Percentiles rank a stretch among this genome's conserved stretches.
phyloP scores from a whole-genome alignment of 495 filamentous ascomycete species.

The Podospora bellae-mahoneyi region DNA sequence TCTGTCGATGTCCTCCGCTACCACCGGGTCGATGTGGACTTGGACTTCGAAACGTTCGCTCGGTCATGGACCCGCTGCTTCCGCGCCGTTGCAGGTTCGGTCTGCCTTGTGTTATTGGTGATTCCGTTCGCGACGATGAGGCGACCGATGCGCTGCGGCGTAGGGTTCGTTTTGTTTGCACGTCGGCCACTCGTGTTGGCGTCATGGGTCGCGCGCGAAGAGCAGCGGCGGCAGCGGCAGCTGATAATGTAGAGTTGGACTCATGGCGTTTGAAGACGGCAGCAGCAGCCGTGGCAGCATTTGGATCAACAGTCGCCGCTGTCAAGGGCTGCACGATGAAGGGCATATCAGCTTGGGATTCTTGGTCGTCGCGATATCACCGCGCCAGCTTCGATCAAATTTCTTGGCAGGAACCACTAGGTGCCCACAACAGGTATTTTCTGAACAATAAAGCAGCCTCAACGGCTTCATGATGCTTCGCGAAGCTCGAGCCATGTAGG shows the following conservation, averaged over 20 bases:
- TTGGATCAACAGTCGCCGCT: conserved; percentile 59
- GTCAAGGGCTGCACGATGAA: conserved; percentile 51
- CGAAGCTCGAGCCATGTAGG: background rate
- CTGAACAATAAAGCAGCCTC: background rate
- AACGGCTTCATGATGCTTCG: background rate
- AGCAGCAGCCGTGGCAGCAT: conserved; percentile 70
- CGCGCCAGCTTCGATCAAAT: background rate
- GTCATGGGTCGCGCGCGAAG: conserved; percentile 70
- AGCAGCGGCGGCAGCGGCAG: conserved; percentile 80
- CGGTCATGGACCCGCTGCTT: conserved; percentile 79
- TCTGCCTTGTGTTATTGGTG: conserved; percentile 40
- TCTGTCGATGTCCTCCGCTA: conserved; percentile 37
- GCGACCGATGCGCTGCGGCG: conserved; percentile 67
- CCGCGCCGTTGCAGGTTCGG: conserved; percentile 56
- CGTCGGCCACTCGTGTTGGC: conserved; percentile 71
- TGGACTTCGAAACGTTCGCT: conserved; percentile 72
- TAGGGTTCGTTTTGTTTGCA: conserved; percentile 81
- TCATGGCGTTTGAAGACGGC: conserved; percentile 73
- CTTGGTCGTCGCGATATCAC: conserved; percentile 3
- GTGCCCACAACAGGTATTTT: background rate
- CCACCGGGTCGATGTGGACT: conserved; percentile 54
- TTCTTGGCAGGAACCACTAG: background rate
- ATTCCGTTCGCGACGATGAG: conserved; percentile 53
- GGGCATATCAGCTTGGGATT: conserved; percentile 17
- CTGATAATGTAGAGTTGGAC: conserved; percentile 63